Evolutionary conservation across 2,329 filamentous ascomycete species (phyloP), one percentile per base, ranked within the genome.

Genomic region (Colletotrichum aenigma): DNA sequence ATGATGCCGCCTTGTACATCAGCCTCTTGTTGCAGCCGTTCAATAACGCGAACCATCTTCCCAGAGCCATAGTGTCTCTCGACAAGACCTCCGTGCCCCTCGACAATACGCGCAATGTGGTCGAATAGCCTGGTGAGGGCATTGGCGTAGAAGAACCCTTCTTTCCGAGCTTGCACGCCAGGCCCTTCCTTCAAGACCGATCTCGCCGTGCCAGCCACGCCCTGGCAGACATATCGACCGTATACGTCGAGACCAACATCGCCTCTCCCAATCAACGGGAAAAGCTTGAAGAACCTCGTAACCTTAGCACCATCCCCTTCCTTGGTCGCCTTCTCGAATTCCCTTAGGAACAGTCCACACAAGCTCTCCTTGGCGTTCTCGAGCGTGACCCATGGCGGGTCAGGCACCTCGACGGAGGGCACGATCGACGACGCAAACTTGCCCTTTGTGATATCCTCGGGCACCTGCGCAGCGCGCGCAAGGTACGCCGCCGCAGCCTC

Each of bases 1-100:
- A 99, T 93, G 79, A 98, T 98, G 78, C 97, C 97, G 24, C 96
- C 97, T 85, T 99, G 97, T 2, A 98, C 94, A 84, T 99, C 97
- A 3, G 96, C 97, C 86, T 99, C 97, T 81, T 96, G 92, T 85
- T 99, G 97, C 72, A 99, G 87, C 58, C 95, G 91, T 85, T 98
- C 95, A 79, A 98, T 96, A 69, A 99, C 97, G 79, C 94, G 94
- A 36, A 94, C 93, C 97, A 99, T 99, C 87, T 96, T 97, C 48
- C 96, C 95, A 18, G 91, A 86, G 2, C 97, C 97, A 82, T 99
- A 99, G 84, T 99, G 97, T 62, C 95, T 92, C 86, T 98, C 96
- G 2, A 99, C 96, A 10, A 99, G 89, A 1, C 93, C 93, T 36
- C 96, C 95, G 82, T 99, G 97, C 2, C 94, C 93, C 81, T 98